These are phyloP conservation scores for Canavalia gladiata DNA, from an alignment of 306 rosid genomes.

Conservation along the genomic window DNA sequence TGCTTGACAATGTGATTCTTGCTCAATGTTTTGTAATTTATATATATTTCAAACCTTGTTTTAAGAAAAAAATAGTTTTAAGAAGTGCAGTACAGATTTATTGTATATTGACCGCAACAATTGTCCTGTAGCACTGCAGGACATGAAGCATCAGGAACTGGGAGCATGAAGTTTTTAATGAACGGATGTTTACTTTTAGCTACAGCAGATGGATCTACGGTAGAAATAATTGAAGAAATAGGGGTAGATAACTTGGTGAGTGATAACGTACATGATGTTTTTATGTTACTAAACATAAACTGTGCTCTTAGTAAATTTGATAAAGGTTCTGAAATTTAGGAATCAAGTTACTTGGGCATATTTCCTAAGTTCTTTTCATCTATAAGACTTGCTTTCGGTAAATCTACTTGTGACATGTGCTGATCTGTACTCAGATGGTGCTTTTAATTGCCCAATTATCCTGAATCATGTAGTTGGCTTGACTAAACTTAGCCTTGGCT, in stretches of 20 bases:
- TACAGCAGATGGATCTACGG: slow-evolving; percentile 76
- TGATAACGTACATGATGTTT: slow-evolving; percentile 28
- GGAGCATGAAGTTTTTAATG: slow-evolving; percentile 83
- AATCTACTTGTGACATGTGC: slow-evolving; percentile 36
- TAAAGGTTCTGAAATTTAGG: slow-evolving; percentile 22
- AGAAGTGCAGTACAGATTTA: slow-evolving; percentile 22
- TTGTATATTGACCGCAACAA: slow-evolving; percentile 43
- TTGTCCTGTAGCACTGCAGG: slow-evolving; percentile 74
- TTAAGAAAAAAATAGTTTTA: slow-evolving; percentile 6
- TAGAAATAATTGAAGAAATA: slow-evolving; percentile 79
- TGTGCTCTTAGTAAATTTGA: slow-evolving; percentile 5
- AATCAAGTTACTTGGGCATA: slow-evolving; percentile 36
- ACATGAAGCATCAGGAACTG: slow-evolving; percentile 80
- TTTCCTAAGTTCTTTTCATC: slow-evolving; percentile 19
- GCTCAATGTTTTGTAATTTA: slow-evolving; percentile 18
- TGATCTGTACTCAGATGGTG: slow-evolving; percentile 12
- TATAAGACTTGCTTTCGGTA: slow-evolving; percentile 12
- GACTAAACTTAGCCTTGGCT: slow-evolving; percentile 29
- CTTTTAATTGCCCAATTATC: slow-evolving; percentile 22
- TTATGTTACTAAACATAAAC: slow-evolving; percentile 33
- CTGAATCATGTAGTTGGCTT: slow-evolving; percentile 27
- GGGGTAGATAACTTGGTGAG: slow-evolving; percentile 75
- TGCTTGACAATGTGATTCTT: slow-evolving; percentile 28
- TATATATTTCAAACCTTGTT: not conserved
- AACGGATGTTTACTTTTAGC: slow-evolving; percentile 80